A percentile compares a stretch with the other conserved stretches of the same genome.
Conservation (phyloP, 2,329 filamentous ascomycete species). For the Harringtonia lauricola region DNA sequence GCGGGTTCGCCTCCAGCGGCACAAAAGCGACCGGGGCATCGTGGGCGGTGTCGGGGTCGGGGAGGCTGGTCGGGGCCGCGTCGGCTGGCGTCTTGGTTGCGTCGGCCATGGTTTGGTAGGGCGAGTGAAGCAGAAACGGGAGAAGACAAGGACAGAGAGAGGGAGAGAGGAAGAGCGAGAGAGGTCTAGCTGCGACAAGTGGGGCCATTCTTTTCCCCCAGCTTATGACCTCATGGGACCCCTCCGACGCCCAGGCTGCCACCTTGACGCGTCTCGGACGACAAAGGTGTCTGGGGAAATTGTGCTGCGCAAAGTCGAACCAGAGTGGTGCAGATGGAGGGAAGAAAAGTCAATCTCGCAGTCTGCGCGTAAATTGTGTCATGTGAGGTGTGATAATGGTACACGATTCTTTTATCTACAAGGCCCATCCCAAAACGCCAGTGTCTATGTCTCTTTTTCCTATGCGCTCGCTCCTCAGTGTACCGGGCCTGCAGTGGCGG, state of each 20-base stretch:
- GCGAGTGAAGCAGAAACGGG: no score
- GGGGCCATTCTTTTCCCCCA: neutral
- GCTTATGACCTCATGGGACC: neutral
- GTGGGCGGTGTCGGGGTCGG: neutral
- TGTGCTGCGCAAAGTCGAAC: no score
- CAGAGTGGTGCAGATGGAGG: no score
- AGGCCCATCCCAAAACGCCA: no score
- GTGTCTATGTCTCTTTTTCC: no score
- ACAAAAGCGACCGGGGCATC: conserved; percentile 33
- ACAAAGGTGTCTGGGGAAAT: neutral
- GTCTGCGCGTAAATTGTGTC: no score
- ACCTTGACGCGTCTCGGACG: neutral
- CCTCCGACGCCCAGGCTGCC: neutral
- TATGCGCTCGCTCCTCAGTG: no score
- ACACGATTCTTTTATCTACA: no score
- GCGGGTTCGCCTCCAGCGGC: conserved; percentile 65
- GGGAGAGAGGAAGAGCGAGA: neutral
- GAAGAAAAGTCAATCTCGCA: no score
- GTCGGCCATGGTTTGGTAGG: neutral
- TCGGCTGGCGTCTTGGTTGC: neutral
- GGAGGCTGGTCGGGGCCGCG: neutral
- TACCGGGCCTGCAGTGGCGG: no score
- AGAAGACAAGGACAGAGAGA: neutral
- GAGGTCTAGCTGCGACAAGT: neutral
- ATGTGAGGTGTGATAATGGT: no score